These are phyloP conservation scores for Phytophthora podocarpi DNA, from an alignment of 352 stramenopile species.

Conservation along the genomic window DNA sequence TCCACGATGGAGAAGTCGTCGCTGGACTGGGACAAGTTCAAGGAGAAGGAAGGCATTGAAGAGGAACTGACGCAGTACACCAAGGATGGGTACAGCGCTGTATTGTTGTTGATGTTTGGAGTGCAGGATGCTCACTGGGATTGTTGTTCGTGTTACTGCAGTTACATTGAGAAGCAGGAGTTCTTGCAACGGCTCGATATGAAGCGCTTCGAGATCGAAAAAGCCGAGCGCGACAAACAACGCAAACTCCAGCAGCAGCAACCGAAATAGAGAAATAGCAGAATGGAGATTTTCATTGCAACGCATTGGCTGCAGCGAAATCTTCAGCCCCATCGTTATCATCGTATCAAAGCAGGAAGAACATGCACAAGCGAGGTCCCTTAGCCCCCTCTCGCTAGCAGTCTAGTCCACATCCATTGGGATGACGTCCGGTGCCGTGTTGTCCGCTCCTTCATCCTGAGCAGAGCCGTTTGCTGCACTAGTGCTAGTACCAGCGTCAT, in stretches of 20 bases:
- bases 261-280: slow-evolving; percentile 28
- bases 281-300: not conserved
- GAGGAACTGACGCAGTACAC: slow-evolving; percentile 93
- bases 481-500: slow-evolving; percentile 32
- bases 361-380: not conserved
- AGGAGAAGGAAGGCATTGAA: slow-evolving; percentile 90
- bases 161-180: slow-evolving; percentile 95
- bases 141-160: slow-evolving; percentile 8
- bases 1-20: slow-evolving; percentile 96
- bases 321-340: slow-evolving; percentile 10
- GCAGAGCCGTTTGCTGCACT: slow-evolving; percentile 26
- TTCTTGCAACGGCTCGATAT: slow-evolving; percentile 92
- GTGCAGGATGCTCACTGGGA: not conserved
- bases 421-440: slow-evolving; percentile 64
- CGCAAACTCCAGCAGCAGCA: slow-evolving; percentile 57
- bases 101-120: not conserved
- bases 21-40: slow-evolving; percentile 96
- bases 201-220: slow-evolving; percentile 91
- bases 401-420: slow-evolving; percentile 80
- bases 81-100: slow-evolving; percentile 85
- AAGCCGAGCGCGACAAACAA: slow-evolving; percentile 83
- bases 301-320: not conserved
- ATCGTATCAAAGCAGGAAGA: slow-evolving; percentile 13
- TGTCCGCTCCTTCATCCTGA: slow-evolving; percentile 47
- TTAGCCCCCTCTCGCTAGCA: not conserved